These are phyloP conservation scores for Anthostomella pinea DNA, from an alignment of 2,329 filamentous ascomycete species.

Conservation along the genomic window DNA sequence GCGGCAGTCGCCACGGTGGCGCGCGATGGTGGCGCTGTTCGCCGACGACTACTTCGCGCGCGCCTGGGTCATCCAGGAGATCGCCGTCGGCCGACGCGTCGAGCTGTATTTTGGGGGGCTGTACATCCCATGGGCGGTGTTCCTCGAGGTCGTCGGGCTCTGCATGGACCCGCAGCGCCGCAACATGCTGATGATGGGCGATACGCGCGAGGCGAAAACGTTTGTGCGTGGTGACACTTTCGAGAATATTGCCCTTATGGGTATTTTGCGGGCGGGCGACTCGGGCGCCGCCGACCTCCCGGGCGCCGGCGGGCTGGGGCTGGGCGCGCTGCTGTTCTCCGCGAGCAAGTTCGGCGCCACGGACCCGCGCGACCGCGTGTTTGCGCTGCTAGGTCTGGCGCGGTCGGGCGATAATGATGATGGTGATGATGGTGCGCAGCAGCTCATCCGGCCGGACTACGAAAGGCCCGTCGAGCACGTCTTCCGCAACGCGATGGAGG, in stretches of 20 bases:
- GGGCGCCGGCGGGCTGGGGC: background rate
- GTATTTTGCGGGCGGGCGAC: slow-evolving; percentile 1
- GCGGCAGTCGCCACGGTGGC: slow-evolving; percentile 6
- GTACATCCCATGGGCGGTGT: slow-evolving; percentile 14
- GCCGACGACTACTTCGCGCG: slow-evolving; percentile 12
- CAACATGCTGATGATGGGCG: slow-evolving; percentile 3
- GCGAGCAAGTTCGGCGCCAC: slow-evolving; percentile 7
- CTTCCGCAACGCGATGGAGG: slow-evolving; percentile 4
- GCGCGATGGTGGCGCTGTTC: slow-evolving; percentile 8
- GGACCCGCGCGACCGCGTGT: slow-evolving; percentile 13
- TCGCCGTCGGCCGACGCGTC: slow-evolving; percentile 4
- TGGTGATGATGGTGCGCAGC: background rate
- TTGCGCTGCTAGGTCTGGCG: slow-evolving; percentile 8
- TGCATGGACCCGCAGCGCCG: slow-evolving; percentile 1
- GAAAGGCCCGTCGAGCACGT: slow-evolving; percentile 9
- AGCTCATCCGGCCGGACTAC: slow-evolving; percentile 7
- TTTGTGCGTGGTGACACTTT: slow-evolving; percentile 4
- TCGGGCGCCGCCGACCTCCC: background rate
- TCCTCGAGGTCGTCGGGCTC: too few species aligned
- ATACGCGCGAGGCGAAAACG: background rate
- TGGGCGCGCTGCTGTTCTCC: slow-evolving; percentile 9
- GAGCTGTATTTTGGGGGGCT: slow-evolving; percentile 13
- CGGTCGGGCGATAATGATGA: too few species aligned
- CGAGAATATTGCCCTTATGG: slow-evolving; percentile 10
- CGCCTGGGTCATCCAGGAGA: slow-evolving; percentile 14